Percentiles rank a stretch among this genome's conserved stretches.
Conservation (phyloP, 352 stramenopile genomes). For the Globisporangium echinulatum region DNA sequence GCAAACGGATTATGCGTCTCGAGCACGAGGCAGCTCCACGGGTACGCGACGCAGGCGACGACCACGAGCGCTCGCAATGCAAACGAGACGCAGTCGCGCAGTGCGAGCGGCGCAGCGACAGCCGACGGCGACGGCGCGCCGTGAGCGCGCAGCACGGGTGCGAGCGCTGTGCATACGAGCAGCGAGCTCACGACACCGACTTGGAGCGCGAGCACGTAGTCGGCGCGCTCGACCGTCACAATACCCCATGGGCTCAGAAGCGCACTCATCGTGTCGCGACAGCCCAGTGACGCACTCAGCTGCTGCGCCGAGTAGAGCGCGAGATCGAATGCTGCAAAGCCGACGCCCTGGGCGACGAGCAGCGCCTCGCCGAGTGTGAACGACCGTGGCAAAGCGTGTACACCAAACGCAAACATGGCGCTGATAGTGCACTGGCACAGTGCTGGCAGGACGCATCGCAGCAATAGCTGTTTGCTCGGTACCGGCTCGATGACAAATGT, state of each 20-base stretch:
- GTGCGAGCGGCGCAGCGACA: conserved; percentile 26
- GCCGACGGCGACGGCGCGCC: conserved; percentile 33
- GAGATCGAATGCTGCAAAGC: conserved; percentile 44
- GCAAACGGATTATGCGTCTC: conserved; percentile 46
- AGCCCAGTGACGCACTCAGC: conserved; percentile 16
- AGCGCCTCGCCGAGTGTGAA: conserved; percentile 73
- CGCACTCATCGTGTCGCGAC: conserved; percentile 4
- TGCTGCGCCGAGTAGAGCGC: conserved; percentile 33
- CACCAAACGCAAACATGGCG: conserved; percentile 29
- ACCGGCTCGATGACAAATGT: conserved; percentile 14
- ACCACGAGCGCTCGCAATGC: conserved; percentile 22
- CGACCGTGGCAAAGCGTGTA: conserved; percentile 41
- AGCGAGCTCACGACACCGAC: conserved; percentile 46
- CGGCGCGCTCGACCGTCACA: conserved; percentile 25
- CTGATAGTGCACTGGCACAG: conserved; percentile 26
- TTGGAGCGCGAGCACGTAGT: conserved; percentile 49
- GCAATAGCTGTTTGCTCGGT: not conserved
- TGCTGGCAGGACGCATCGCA: conserved; percentile 26
- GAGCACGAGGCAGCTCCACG: conserved; percentile 64
- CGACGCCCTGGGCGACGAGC: conserved; percentile 54
- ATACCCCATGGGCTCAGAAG: conserved; percentile 18
- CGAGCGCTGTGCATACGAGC: conserved; percentile 37
- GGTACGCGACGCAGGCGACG: conserved; percentile 36
- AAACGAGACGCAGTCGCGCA: conserved; percentile 22
- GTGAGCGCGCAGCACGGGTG: conserved; percentile 36